Base-by-base conservation (phyloP, 1,284 basidiomycete species). In the Megacollybia platyphylla region DNA sequence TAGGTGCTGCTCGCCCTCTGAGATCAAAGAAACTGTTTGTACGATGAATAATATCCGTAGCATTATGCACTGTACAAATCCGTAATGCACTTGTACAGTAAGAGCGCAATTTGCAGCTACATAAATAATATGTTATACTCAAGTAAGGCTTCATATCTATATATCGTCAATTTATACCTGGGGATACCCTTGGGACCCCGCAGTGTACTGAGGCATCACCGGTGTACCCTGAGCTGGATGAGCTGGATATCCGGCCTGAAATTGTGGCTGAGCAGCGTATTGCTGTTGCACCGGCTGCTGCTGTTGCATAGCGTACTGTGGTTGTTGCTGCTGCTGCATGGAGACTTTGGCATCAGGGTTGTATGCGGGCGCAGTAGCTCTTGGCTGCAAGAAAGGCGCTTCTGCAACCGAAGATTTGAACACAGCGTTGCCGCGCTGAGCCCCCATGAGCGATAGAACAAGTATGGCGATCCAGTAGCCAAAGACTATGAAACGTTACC, bases 1-100 rank as follows among this genome's bases (percentile, higher is more conserved):
- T 88, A 2, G 85, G 85, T 4, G 75, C 83, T 36, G 84, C 85
- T 4, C 65, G 77, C 40, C 80, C 85, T 1, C 51, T 81, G 40
- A 64, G 73, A 46, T 67, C 72, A 17, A 83, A 81, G 57, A 73
- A 65, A 46, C 56, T 86, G 35, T 87, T 87, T 53, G 71, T 79
- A 11, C 65, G 71, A 52, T 83, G 56, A 55, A 11, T 7, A 34
- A 7, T 34, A 34, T 24, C 20, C 2, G 5, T 24, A 24, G 1
- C 15, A 15, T 15, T 15, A 15, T 15, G 15, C 15, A 15, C 15
- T 15, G 15, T 15, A 15, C 15, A 15, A 15, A 15, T 15, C 15
- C 15, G 15, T 15, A 15, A 15, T 24, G 20, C 20, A 24, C 20
- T 24, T 24, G 20, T 24, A 24, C 20, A 24, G 5, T 24, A 24